These are phyloP conservation scores for Raffaelea albimanens DNA, from an alignment of 2,329 filamentous ascomycete genomes.

Conservation along the genomic window DNA sequence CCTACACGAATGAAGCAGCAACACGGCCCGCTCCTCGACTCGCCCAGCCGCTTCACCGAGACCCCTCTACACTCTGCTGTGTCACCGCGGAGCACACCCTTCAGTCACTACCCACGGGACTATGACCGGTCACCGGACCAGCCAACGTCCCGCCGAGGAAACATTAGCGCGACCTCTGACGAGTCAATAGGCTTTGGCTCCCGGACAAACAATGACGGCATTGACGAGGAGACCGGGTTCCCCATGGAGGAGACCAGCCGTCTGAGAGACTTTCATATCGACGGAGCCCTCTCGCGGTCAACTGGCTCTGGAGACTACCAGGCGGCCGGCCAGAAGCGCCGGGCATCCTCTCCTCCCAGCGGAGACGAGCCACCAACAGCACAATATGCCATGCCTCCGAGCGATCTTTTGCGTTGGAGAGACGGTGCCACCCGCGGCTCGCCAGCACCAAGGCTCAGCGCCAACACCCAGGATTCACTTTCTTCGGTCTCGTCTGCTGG, in stretches of 20 bases:
- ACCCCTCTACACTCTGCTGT: constrained; percentile 37
- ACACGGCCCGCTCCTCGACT: constrained; percentile 28
- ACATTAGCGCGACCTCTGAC: constrained; percentile 34
- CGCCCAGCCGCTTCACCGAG: constrained; percentile 33
- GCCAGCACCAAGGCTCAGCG: constrained; percentile 39
- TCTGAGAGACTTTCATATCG: constrained; percentile 33
- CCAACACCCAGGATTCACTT: constrained; percentile 34
- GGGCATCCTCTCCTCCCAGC: constrained; percentile 43
- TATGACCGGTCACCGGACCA: constrained; percentile 36
- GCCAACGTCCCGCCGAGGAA: constrained; percentile 36
- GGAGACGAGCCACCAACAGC: constrained; percentile 33
- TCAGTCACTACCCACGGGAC: constrained; percentile 30
- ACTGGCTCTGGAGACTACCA: constrained; percentile 23
- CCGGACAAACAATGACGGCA: constrained; percentile 36
- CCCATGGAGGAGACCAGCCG: constrained; percentile 35
- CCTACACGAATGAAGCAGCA: constrained; percentile 32
- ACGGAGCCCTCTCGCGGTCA: constrained; percentile 23
- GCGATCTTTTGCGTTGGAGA: constrained; percentile 37
- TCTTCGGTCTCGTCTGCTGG: constrained; percentile 34
- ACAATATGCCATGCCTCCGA: constrained; percentile 25
- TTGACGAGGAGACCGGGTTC: constrained; percentile 38
- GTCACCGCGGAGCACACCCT: constrained; percentile 35
- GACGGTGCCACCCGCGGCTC: constrained; percentile 40
- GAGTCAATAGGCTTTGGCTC: constrained; percentile 32
- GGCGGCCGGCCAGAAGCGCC: constrained; percentile 40